These are phyloP conservation scores for Grosmannia huntii DNA, from an alignment of 2,329 filamentous ascomycete species.

Conservation along the genomic window DNA sequence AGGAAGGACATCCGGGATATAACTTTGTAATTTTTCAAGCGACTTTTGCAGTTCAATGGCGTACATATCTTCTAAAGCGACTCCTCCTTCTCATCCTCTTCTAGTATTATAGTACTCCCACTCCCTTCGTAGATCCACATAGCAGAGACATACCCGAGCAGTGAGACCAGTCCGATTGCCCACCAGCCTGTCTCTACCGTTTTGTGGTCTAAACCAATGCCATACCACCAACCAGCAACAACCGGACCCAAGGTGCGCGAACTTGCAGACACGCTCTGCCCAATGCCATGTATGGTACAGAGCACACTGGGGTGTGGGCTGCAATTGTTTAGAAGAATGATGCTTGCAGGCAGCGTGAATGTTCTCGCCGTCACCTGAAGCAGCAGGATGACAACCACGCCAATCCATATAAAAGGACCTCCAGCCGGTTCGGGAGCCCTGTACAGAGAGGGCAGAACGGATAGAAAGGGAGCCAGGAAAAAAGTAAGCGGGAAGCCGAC, in stretches of 20 bases:
- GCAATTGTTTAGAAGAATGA: constrained; percentile 47
- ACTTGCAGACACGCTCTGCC: constrained; percentile 35
- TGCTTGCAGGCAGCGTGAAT: constrained; percentile 46
- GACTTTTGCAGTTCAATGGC: background rate
- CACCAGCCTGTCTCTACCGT: constrained; percentile 36
- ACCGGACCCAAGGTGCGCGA: constrained; percentile 38
- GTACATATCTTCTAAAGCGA: background rate
- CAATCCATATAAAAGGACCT: constrained; percentile 43
- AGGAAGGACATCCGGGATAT: background rate
- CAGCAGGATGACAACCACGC: constrained; percentile 34
- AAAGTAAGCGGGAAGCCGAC: constrained; percentile 57
- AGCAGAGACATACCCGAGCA: constrained; percentile 43
- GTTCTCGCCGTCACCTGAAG: constrained; percentile 65
- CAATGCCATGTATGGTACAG: constrained; percentile 32
- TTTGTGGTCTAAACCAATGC: constrained; percentile 29
- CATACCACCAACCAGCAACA: constrained; percentile 35
- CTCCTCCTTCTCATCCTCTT: constrained; percentile 22
- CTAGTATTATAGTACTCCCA: constrained; percentile 45
- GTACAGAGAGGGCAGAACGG: constrained; percentile 42
- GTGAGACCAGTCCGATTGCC: constrained; percentile 34
- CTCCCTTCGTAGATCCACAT: constrained; percentile 52
- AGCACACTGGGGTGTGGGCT: constrained; percentile 43
- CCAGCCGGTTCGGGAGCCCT: constrained; percentile 29
- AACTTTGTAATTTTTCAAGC: background rate
- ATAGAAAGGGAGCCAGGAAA: constrained; percentile 52